Percentiles rank a stretch among this genome's conserved stretches.
Evolutionary conservation across 2,329 filamentous ascomycete species (phyloP).

Genomic region (Fusarium tanahbumbuense): DNA sequence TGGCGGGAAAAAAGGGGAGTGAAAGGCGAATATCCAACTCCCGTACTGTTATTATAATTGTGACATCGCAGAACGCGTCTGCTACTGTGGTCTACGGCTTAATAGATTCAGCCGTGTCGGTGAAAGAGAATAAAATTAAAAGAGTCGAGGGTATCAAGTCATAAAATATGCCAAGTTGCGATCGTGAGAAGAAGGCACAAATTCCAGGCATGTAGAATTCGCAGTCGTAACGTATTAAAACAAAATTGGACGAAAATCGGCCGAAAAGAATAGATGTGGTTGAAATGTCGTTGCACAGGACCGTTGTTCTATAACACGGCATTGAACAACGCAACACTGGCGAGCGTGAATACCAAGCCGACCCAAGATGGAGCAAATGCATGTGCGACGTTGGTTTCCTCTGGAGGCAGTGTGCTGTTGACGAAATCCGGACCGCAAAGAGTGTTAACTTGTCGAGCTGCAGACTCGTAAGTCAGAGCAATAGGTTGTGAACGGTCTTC

Average conservation of each 20-base stretch:
- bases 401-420: constrained; percentile 64
- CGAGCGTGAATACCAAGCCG: constrained; percentile 25
- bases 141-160: constrained; percentile 45
- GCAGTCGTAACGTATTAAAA: constrained; percentile 36
- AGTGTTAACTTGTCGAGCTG: constrained; percentile 79
- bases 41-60: constrained; percentile 28
- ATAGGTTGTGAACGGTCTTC: constrained; percentile 74
- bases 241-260: constrained; percentile 1
- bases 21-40: constrained; percentile 3
- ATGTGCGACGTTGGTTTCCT: constrained; percentile 35
- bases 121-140: constrained; percentile 8
- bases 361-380: constrained; percentile 35
- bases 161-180: constrained; percentile 36
- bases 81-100: background rate
- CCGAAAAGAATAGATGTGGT: constrained; percentile 1
- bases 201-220: constrained; percentile 19
- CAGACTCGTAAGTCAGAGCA: constrained; percentile 73
- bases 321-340: constrained; percentile 32
- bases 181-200: constrained; percentile 33
- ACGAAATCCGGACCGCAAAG: constrained; percentile 69
- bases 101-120: background rate
- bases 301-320: constrained; percentile 33
- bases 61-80: constrained; percentile 17
- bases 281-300: background rate
- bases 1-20: constrained; percentile 7